These are phyloP conservation scores for Astrothelium macrocarpum DNA, from an alignment of 495 filamentous ascomycete genomes.

Conservation along the genomic window DNA sequence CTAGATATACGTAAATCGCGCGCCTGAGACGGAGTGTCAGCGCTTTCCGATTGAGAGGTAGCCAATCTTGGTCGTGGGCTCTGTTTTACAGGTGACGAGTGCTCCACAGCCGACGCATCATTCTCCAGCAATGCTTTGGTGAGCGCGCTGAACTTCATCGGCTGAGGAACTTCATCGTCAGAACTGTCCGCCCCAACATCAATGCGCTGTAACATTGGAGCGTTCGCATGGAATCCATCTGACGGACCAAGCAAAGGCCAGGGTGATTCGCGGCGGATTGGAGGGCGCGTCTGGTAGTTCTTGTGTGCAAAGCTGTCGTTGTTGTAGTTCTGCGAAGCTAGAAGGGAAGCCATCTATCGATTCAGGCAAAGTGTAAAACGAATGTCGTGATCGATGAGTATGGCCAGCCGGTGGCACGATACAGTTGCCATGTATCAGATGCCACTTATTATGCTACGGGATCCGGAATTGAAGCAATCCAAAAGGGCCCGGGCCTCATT, in stretches of 20 bases:
- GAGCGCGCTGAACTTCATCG: constrained; percentile 34
- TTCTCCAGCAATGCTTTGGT: constrained; percentile 33
- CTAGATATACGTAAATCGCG: constrained; percentile 19
- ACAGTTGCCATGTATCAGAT: constrained; percentile 7
- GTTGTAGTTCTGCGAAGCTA: constrained; percentile 3
- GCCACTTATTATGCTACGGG: neutral
- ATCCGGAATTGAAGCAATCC: constrained; percentile 1
- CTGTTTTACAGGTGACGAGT: constrained; percentile 26
- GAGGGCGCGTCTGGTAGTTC: constrained; percentile 12
- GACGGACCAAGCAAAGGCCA: constrained; percentile 26
- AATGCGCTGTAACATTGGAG: constrained; percentile 28
- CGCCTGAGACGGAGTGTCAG: constrained; percentile 21
- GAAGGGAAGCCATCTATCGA: constrained; percentile 1
- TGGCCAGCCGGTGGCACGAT: constrained; percentile 3
- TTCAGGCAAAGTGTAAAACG: neutral
- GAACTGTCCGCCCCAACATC: constrained; percentile 31
- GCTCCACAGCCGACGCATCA: constrained; percentile 14
- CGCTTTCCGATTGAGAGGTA: constrained; percentile 14
- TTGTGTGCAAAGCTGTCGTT: constrained; percentile 3
- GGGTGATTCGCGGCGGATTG: constrained; percentile 26
- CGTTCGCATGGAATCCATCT: constrained; percentile 27
- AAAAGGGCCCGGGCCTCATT: neutral
- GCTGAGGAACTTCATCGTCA: constrained; percentile 33
- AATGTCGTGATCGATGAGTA: constrained; percentile 6
- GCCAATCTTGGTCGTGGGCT: constrained; percentile 10